Conservation (phyloP, 306 rosid species). For the Cajanus cajan region DNA sequence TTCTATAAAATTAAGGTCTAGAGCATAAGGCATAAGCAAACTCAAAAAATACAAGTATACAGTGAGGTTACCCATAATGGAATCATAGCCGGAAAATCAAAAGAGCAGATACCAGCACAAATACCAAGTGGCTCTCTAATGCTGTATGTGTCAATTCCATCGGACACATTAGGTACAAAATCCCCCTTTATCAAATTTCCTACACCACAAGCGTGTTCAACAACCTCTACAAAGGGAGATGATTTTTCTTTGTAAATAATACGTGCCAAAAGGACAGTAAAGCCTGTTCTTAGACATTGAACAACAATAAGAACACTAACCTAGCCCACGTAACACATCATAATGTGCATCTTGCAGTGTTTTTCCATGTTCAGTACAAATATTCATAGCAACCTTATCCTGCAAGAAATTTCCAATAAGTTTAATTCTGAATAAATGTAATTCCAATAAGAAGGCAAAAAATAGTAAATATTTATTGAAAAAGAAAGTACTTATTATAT, state of each 20-base stretch:
- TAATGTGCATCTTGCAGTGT: slow-evolving; percentile 97
- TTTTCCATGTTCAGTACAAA: slow-evolving; percentile 91
- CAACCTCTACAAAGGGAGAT: no score
- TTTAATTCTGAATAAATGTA: no score
- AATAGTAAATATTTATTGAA: no score
- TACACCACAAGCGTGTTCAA: slow-evolving; percentile 94
- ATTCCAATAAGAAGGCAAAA: no score
- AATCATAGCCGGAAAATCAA: slow-evolving; percentile 97
- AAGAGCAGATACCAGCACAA: slow-evolving; percentile 98
- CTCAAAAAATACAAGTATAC: no score
- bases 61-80: slow-evolving; percentile 91
- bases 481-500: no score
- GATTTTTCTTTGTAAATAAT: no score
- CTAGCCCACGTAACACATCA: slow-evolving; percentile 95
- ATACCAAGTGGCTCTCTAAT: slow-evolving; percentile 88
- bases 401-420: no score
- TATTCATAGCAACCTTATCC: slow-evolving; percentile 80
- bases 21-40: no score
- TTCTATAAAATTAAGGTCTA: no score
- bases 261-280: no score
- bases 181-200: slow-evolving; percentile 94
- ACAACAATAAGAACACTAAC: slow-evolving; percentile 42
- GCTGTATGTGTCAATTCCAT: slow-evolving; percentile 87
- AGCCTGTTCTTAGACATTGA: no score
- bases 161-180: slow-evolving; percentile 75